These are phyloP conservation scores for Clonostachys byssicola DNA, from an alignment of 2,329 filamentous ascomycete genomes.

Conservation along the genomic window DNA sequence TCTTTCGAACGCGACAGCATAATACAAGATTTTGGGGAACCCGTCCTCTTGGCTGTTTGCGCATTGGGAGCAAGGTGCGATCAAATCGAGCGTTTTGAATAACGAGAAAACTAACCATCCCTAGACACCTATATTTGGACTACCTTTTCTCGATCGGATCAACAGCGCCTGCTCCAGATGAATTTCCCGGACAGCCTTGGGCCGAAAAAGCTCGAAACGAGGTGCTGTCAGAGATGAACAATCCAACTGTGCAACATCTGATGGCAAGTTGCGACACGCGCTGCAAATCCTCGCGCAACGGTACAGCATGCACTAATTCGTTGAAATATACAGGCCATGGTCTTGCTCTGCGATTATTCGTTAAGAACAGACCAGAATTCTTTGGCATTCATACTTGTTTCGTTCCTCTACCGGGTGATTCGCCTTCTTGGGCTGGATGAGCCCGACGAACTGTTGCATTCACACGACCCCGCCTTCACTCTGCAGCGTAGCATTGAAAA, in stretches of 20 bases:
- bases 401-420: constrained; percentile 11
- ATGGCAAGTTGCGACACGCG: constrained; percentile 9
- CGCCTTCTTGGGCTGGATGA: constrained; percentile 10
- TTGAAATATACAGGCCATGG: constrained; percentile 8
- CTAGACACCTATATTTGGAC: constrained; percentile 10
- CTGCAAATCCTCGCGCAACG: background rate
- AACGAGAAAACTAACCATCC: background rate
- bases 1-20: constrained; percentile 11
- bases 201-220: constrained; percentile 9
- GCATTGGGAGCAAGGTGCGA: constrained; percentile 13
- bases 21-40: constrained; percentile 12
- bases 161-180: constrained; percentile 1
- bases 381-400: constrained; percentile 11
- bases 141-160: background rate
- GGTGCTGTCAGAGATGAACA: constrained; percentile 8
- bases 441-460: constrained; percentile 3
- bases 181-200: constrained; percentile 10
- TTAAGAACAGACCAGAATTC: constrained; percentile 12
- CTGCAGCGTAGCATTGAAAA: constrained; percentile 10
- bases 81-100: background rate
- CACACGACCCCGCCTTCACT: constrained; percentile 2
- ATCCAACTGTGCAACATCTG: constrained; percentile 10
- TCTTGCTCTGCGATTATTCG: constrained; percentile 13
- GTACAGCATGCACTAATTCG: background rate
- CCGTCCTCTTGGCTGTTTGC: constrained; percentile 14